Base-by-base conservation (phyloP, 306 rosid genomes). In the Begonia masoniana region DNA sequence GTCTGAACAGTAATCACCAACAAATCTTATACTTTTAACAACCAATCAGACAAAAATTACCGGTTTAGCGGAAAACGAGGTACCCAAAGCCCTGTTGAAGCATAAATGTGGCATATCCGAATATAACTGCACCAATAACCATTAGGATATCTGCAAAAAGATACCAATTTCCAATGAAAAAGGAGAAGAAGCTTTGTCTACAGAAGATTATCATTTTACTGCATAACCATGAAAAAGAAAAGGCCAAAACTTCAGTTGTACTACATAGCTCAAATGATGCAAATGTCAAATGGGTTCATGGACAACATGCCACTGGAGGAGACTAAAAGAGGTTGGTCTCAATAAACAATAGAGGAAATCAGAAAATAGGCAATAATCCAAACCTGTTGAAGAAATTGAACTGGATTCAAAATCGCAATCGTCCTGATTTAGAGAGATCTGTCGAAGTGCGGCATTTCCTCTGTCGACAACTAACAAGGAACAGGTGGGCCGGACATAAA, bases 361-460 rank as follows among this genome's bases (percentile, higher is more conserved):
- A 31, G 39, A 31, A 31, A 31, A 31, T 3, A 31, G 8, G 9
- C 39, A 63, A 19, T 19, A 49, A 39, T 62, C 59, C 64, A 60
- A 78, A 91, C 99, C 96, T 81, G 88, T 79, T 51, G 81, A 67
- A 31, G 92, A 81, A 71, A 91, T 70, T 67, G 96, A 83, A 72
- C 73, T 84, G 57, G 71, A 61, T 17, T 91, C 84, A 59, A 76
- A 71, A 74, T 91, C 81, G 70, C 99, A 91, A 51, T 91, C 99
- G 67, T 91, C 96, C 68, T 81, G 83, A 43, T 72, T 60, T 31
- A 91, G 99, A 61, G 85, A 71, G 31, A 91, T 91, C 71, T 91
- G 92, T 49, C 96, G 74, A 54, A 91, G 94, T 54, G 99, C 99
- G 41, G 96, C 96, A 65, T 91, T 91, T 60, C 99, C 99, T 75